A percentile compares a stretch with the other conserved stretches of the same genome.
These are phyloP conservation scores for Canavalia gladiata DNA, from an alignment of 306 rosid species.

Conservation along the genomic window DNA sequence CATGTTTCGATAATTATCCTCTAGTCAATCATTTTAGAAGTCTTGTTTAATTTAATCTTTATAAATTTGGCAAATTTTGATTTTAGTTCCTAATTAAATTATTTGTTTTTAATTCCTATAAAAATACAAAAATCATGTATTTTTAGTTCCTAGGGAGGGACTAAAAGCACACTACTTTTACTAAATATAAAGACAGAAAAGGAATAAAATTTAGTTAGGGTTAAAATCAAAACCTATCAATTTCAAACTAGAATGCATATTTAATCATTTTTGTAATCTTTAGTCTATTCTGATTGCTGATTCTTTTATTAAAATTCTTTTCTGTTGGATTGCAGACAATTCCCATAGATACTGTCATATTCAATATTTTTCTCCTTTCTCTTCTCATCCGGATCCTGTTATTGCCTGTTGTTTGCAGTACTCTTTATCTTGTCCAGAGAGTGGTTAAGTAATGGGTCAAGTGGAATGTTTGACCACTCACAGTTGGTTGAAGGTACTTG, in stretches of 20 bases:
- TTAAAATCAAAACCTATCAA: no score
- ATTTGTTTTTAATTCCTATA: no score
- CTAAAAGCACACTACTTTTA: no score
- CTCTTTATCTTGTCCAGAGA: slow-evolving; percentile 68
- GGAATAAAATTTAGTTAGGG: no score
- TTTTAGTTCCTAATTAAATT: no score
- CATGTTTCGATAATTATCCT: not conserved
- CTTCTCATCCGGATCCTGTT: slow-evolving; percentile 33
- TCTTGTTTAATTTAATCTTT: not conserved
- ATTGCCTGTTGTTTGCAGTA: slow-evolving; percentile 62
- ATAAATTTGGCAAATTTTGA: no score
- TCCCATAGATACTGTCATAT: not conserved
- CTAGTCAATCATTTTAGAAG: not conserved
- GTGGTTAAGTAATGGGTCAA: slow-evolving; percentile 59
- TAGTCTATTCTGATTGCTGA: not conserved
- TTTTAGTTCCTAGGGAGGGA: no score
- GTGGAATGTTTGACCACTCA: slow-evolving; percentile 87
- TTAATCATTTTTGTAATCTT: not conserved
- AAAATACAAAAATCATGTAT: no score
- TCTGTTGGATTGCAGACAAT: not conserved
- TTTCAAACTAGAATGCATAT: not conserved
- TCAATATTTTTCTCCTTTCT: not conserved
- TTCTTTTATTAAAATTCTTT: slow-evolving; percentile 20
- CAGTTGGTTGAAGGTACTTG: slow-evolving; percentile 78
- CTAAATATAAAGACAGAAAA: no score